A percentile compares a stretch with the other conserved stretches of the same genome.
These are phyloP conservation scores for Mucor saturninus DNA, from an alignment of 371 early-diverging fungal genomes.

Conservation along the genomic window DNA sequence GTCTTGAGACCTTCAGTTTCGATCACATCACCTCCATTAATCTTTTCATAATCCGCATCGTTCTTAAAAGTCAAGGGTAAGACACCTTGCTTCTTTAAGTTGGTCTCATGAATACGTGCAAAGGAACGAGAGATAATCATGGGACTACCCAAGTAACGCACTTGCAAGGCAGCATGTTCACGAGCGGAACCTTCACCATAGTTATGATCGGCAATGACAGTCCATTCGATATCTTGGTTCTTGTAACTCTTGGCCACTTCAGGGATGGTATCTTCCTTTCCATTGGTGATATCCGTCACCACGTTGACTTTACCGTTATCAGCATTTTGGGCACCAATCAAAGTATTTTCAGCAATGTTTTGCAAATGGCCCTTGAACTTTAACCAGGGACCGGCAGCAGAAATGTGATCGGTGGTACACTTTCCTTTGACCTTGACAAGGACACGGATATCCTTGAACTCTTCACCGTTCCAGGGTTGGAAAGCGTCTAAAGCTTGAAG, in stretches of 20 bases:
- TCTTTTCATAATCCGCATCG: slow-evolving; percentile 79
- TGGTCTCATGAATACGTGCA: slow-evolving; percentile 98
- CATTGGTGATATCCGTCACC: slow-evolving; percentile 74
- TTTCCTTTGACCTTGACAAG: slow-evolving; percentile 95
- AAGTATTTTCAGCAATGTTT: slow-evolving; percentile 95
- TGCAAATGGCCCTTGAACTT: slow-evolving; percentile 97
- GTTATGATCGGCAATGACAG: slow-evolving; percentile 94
- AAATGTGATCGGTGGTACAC: slow-evolving; percentile 98
- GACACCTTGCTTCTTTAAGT: slow-evolving; percentile 98
- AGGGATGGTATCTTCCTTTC: slow-evolving; percentile 81
- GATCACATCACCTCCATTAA: slow-evolving; percentile 81
- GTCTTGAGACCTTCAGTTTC: slow-evolving; percentile 78
- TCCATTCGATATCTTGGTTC: slow-evolving; percentile 81
- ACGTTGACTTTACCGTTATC: slow-evolving; percentile 88
- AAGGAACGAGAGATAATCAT: slow-evolving; percentile 90
- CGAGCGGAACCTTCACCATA: slow-evolving; percentile 98
- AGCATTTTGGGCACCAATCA: slow-evolving; percentile 95
- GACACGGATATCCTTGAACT: slow-evolving; percentile 76
- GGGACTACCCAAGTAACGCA: slow-evolving; percentile 90
- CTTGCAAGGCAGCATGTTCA: slow-evolving; percentile 96
- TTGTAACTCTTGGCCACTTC: slow-evolving; percentile 91
- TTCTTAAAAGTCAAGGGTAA: slow-evolving; percentile 91
- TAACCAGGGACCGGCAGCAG: slow-evolving; percentile 95
- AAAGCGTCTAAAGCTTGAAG: slow-evolving; percentile 90
- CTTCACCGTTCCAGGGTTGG: slow-evolving; percentile 78